A percentile compares a stretch with the other conserved stretches of the same genome.
These are phyloP conservation scores for Penicillium bialowiezense DNA, from an alignment of 495 filamentous ascomycete genomes.

Conservation along the genomic window DNA sequence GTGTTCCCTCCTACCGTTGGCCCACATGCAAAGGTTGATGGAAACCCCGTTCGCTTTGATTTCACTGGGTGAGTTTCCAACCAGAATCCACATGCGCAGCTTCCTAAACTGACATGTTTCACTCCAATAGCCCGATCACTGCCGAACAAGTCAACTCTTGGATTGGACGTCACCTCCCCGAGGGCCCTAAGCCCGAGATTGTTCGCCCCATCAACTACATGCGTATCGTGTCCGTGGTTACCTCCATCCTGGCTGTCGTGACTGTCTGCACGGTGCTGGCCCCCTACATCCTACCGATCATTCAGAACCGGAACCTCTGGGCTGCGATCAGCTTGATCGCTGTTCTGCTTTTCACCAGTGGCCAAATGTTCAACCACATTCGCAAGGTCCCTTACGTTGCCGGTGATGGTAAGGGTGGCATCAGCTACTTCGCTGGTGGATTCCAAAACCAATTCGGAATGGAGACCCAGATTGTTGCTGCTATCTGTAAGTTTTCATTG, in stretches of 20 bases:
- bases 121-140: constrained; percentile 55
- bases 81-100: neutral
- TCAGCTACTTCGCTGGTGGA: constrained; percentile 88
- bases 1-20: constrained; percentile 82
- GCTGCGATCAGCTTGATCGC: constrained; percentile 84
- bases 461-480: constrained; percentile 94
- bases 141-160: constrained; percentile 78
- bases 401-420: constrained; percentile 78
- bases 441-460: constrained; percentile 95
- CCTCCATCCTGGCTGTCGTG: constrained; percentile 61
- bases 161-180: constrained; percentile 73
- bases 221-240: constrained; percentile 64
- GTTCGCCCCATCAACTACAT: constrained; percentile 85
- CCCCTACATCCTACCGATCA: constrained; percentile 78
- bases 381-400: constrained; percentile 93
- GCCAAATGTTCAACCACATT: constrained; percentile 99
- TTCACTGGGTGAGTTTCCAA: constrained; percentile 69
- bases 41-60: constrained; percentile 76
- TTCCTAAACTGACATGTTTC: constrained; percentile 1
- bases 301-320: constrained; percentile 92
- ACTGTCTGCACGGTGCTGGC: constrained; percentile 72
- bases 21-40: constrained; percentile 69
- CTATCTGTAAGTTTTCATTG: constrained; percentile 72
- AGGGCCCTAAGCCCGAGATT: constrained; percentile 69
- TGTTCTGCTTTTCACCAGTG: constrained; percentile 91